A percentile compares a stretch with the other conserved stretches of the same genome.
These are phyloP conservation scores for Chrysoporthe deuterocubensis DNA, from an alignment of 2,329 filamentous ascomycete species.

Conservation along the genomic window DNA sequence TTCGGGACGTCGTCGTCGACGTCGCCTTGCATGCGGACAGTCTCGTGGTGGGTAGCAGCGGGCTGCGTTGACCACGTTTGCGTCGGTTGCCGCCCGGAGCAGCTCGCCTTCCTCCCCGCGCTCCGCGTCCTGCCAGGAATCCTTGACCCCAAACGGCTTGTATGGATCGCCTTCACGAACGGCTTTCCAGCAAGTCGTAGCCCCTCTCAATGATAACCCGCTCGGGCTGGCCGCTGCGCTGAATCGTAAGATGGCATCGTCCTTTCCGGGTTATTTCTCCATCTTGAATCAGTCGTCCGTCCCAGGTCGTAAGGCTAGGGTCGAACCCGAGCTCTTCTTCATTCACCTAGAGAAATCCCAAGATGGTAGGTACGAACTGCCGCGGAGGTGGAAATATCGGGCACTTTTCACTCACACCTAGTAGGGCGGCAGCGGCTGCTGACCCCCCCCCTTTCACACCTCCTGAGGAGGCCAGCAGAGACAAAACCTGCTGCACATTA, in stretches of 20 bases:
- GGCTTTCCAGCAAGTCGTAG: slow-evolving; percentile 50
- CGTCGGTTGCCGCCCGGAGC: slow-evolving; percentile 39
- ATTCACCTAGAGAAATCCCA: slow-evolving; percentile 49
- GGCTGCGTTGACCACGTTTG: slow-evolving; percentile 36
- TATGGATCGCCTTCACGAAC: slow-evolving; percentile 40
- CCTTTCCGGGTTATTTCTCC: no score
- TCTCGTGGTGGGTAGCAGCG: slow-evolving; percentile 38
- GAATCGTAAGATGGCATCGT: slow-evolving; percentile 40
- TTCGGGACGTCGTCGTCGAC: slow-evolving; percentile 32
- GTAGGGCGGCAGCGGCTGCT: no score
- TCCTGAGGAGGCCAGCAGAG: no score
- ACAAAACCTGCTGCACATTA: no score
- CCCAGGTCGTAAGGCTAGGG: slow-evolving; percentile 42
- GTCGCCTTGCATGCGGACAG: slow-evolving; percentile 33
- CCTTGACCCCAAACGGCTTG: slow-evolving; percentile 38
- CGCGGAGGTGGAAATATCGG: no score
- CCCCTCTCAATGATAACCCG: slow-evolving; percentile 45
- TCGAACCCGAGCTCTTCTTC: slow-evolving; percentile 48
- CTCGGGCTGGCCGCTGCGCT: neutral
- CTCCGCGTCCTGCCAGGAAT: slow-evolving; percentile 40
- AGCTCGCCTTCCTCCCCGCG: slow-evolving; percentile 47
- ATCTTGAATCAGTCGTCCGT: slow-evolving; percentile 31
- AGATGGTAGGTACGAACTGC: slow-evolving; percentile 44
- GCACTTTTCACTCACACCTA: no score
- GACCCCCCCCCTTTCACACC: no score